These are phyloP conservation scores for Lepidium sativum DNA, from an alignment of 345 rosid species.

Conservation along the genomic window DNA sequence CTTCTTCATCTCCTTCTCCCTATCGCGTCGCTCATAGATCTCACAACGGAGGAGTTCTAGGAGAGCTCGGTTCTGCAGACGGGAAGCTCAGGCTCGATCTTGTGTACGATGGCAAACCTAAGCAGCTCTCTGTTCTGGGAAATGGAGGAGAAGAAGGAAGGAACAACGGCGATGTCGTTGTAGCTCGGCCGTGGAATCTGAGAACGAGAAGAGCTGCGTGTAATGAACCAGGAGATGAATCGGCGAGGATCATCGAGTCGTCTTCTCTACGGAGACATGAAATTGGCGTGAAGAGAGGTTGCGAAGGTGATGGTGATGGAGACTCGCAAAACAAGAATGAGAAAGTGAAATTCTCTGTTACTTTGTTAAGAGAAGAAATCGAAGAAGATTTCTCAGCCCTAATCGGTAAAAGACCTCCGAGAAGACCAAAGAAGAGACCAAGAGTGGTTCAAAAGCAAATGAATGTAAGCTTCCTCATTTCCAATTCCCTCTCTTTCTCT, in stretches of 20 bases:
- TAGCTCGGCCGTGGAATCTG: conserved; percentile 55
- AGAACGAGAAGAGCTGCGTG: conserved; percentile 66
- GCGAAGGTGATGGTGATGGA: conserved; percentile 9
- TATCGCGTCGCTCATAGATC: conserved; percentile 22
- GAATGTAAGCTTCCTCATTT: conserved; percentile 33
- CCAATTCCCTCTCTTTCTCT: neutral
- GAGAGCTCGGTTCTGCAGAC: neutral
- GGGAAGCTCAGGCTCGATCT: conserved; percentile 19
- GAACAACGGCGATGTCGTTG: conserved; percentile 6
- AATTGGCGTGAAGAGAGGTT: conserved; percentile 17
- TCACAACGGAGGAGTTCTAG: neutral
- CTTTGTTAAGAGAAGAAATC: conserved; percentile 52
- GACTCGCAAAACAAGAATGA: conserved; percentile 20
- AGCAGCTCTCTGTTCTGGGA: conserved; percentile 27
- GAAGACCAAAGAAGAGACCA: conserved; percentile 65
- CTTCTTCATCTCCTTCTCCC: conserved; percentile 24
- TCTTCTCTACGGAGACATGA: conserved; percentile 21
- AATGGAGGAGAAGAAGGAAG: conserved; percentile 16
- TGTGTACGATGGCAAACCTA: conserved; percentile 16
- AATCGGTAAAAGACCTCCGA: conserved; percentile 42
- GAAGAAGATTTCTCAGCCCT: conserved; percentile 51
- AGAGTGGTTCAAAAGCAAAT: conserved; percentile 50
- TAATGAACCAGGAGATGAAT: conserved; percentile 30
- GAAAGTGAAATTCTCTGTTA: conserved; percentile 39
- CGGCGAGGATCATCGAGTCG: conserved; percentile 20